These are phyloP conservation scores for Citrullus colocynthis DNA, from an alignment of 306 rosid genomes.

Conservation along the genomic window DNA sequence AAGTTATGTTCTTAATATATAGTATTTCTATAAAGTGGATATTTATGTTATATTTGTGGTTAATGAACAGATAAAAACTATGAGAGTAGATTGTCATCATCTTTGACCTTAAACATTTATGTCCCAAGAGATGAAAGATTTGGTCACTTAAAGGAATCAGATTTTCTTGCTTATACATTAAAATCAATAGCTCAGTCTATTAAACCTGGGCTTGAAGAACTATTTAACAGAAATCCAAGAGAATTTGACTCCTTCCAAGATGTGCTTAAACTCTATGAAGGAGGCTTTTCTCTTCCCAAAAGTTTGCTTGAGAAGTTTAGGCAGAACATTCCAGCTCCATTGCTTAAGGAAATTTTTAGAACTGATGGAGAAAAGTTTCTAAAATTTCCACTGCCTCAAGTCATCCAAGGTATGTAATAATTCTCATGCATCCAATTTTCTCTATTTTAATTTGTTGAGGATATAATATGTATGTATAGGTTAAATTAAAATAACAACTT, in stretches of 20 bases:
- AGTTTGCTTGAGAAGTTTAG: slow-evolving; percentile 28
- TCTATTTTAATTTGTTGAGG: no score
- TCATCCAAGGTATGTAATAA: not conserved
- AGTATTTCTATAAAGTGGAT: no score
- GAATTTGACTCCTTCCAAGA: slow-evolving; percentile 10
- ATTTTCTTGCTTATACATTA: slow-evolving; percentile 19
- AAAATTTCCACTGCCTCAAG: not conserved
- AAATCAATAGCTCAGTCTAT: slow-evolving; percentile 44
- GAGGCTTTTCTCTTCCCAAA: slow-evolving; percentile 46
- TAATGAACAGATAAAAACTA: not conserved
- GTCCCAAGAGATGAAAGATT: not conserved
- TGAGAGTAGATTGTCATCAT: not conserved
- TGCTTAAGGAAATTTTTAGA: slow-evolving; percentile 59
- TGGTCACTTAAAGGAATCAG: not conserved
- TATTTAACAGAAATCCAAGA: slow-evolving; percentile 30
- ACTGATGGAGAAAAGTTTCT: slow-evolving; percentile 38
- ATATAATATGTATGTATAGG: no score
- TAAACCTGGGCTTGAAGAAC: not conserved
- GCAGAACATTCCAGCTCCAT: slow-evolving; percentile 37
- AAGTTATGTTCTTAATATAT: no score
- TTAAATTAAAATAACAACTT: no score
- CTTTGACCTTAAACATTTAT: no score
- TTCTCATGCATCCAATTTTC: no score
- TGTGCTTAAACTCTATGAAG: not conserved
- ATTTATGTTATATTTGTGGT: no score